Evolutionary conservation across 345 rosid genomes (phyloP).

Genomic region (Citrus maxima): DNA sequence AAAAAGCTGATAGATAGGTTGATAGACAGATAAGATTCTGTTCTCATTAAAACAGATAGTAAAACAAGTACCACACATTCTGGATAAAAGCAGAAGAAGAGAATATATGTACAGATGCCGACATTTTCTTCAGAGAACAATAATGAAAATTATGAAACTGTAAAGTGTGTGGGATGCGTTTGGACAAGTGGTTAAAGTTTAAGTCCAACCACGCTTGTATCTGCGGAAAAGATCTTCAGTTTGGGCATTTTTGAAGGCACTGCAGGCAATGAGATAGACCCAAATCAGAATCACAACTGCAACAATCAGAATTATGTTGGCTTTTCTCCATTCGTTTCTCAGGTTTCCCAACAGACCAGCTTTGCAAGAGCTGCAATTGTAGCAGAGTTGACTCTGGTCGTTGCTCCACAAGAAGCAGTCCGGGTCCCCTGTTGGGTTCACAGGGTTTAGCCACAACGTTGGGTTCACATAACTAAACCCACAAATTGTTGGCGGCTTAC

Average conservation of each 20-base stretch:
- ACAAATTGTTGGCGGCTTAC: slow-evolving; percentile 84
- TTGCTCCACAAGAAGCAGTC: slow-evolving; percentile 88
- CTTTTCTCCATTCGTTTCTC: slow-evolving; percentile 84
- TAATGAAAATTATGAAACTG: background rate
- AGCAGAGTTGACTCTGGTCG: slow-evolving; percentile 80
- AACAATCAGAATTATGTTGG: slow-evolving; percentile 67
- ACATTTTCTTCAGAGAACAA: background rate
- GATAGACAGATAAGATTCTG: slow-evolving; percentile 16
- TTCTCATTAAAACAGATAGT: slow-evolving; percentile 4
- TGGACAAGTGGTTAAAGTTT: slow-evolving; percentile 10
- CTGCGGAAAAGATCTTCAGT: slow-evolving; percentile 69
- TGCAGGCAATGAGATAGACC: slow-evolving; percentile 79
- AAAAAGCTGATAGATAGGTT: background rate
- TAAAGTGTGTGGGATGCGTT: slow-evolving; percentile 6
- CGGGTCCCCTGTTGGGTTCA: slow-evolving; percentile 63
- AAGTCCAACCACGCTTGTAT: slow-evolving; percentile 68
- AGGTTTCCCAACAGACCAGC: slow-evolving; percentile 84
- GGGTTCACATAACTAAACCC: slow-evolving; percentile 83
- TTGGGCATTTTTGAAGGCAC: slow-evolving; percentile 89
- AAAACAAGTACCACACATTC: background rate
- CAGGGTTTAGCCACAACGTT: slow-evolving; percentile 73
- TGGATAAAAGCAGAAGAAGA: slow-evolving; percentile 7
- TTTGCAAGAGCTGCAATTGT: slow-evolving; percentile 78
- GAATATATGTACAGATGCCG: slow-evolving; percentile 21
- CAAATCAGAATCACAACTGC: slow-evolving; percentile 71